A percentile compares a stretch with the other conserved stretches of the same genome.
phyloP scores from a whole-genome alignment of 441 rosid species.

The Corymbia calophylla region DNA sequence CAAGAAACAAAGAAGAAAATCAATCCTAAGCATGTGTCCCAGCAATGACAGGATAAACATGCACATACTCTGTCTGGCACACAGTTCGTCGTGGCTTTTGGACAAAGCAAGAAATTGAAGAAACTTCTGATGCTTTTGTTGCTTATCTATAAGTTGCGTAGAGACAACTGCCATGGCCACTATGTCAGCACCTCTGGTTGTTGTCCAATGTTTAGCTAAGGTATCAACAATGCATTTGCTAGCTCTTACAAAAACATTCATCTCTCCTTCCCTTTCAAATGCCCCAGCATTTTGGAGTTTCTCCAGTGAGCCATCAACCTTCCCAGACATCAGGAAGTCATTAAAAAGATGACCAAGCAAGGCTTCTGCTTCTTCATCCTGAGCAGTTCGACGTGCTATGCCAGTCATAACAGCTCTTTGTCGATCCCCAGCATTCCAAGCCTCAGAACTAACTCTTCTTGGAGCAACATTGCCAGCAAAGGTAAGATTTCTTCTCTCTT shows the following conservation, averaged over 20 bases:
- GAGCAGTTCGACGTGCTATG: conserved; percentile 52
- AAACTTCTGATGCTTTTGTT: conserved; percentile 80
- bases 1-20: neutral
- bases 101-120: conserved; percentile 97
- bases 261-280: conserved; percentile 89
- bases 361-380: conserved; percentile 91
- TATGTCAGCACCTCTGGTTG: conserved; percentile 96
- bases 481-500: conserved; percentile 49
- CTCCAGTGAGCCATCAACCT: conserved; percentile 57
- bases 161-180: conserved; percentile 68
- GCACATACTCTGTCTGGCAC: conserved; percentile 70
- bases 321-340: conserved; percentile 62
- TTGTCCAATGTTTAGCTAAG: conserved; percentile 98
- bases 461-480: conserved; percentile 43
- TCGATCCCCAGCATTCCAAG: conserved; percentile 57
- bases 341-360: conserved; percentile 78
- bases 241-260: conserved; percentile 67
- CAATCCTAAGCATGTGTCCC: neutral
- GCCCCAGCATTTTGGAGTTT: conserved; percentile 75
- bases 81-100: conserved; percentile 91
- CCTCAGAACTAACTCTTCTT: conserved; percentile 60
- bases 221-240: conserved; percentile 92
- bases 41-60: neutral
- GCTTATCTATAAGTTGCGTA: conserved; percentile 77
- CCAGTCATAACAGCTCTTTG: conserved; percentile 42